phyloP scores from a whole-genome alignment of 176 grass and related monocot genomes.

The Elaeis guineensis region DNA sequence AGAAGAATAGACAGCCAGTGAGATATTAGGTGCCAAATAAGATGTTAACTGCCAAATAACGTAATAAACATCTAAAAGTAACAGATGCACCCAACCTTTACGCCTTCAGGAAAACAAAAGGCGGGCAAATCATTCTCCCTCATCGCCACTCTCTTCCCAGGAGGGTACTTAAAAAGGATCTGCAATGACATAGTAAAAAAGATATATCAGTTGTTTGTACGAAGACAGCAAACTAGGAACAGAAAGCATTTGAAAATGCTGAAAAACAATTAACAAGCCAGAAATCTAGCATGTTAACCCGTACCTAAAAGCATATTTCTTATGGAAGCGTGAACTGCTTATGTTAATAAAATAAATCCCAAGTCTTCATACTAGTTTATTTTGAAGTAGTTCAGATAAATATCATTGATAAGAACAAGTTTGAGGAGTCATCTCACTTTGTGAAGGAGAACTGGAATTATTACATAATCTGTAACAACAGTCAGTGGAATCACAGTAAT shows the following conservation, averaged over 20 bases:
- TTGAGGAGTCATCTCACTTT: too few species aligned
- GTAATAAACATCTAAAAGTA: neutral
- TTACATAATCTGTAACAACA: too few species aligned
- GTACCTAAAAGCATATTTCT: too few species aligned
- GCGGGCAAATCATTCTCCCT: slow-evolving; percentile 74
- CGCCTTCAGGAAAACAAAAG: slow-evolving; percentile 96
- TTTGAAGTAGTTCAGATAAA: too few species aligned
- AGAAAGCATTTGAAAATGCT: neutral
- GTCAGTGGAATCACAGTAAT: too few species aligned
- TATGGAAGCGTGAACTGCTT: too few species aligned
- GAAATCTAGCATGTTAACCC: too few species aligned
- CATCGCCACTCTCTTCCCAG: slow-evolving; percentile 60
- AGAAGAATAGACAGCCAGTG: neutral
- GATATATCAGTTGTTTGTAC: slow-evolving; percentile 8
- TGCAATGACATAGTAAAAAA: slow-evolving; percentile 28
- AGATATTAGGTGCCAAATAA: neutral
- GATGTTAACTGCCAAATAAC: too few species aligned
- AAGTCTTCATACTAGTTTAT: too few species aligned
- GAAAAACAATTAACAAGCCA: neutral
- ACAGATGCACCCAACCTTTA: slow-evolving; percentile 60
- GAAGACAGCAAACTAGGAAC: neutral
- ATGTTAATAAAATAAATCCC: too few species aligned
- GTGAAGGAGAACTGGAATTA: too few species aligned
- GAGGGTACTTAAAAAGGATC: slow-evolving; percentile 99
- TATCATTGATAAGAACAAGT: too few species aligned